A percentile compares a stretch with the other conserved stretches of the same genome.
Evolutionary conservation across 73 alveolate species (phyloP).

Genomic region (Paramecium biaurelia): DNA sequence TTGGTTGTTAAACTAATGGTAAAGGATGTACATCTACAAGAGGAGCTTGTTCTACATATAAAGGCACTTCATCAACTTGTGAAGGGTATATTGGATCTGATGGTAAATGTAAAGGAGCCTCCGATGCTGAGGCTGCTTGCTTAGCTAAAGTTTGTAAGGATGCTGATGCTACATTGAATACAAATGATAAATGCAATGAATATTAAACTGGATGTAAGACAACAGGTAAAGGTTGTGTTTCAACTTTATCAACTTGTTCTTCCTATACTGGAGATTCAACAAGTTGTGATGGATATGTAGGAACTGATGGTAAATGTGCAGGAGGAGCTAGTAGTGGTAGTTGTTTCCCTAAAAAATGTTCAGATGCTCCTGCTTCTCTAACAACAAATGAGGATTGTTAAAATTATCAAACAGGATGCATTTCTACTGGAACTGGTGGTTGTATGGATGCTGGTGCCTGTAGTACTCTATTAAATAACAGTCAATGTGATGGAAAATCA

Average conservation of each 20-base stretch:
- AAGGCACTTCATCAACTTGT: neutral
- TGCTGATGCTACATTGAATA: neutral
- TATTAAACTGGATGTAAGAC: neutral
- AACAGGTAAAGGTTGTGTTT: constrained; percentile 15
- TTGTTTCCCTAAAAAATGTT: constrained; percentile 11
- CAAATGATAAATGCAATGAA: neutral
- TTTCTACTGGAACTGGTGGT: neutral
- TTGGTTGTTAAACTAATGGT: neutral
- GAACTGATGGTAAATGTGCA: constrained; percentile 2
- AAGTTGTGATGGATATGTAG: constrained; percentile 18
- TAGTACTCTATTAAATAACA: neutral
- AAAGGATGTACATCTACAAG: neutral
- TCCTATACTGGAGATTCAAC: constrained; percentile 25
- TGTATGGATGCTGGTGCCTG: neutral
- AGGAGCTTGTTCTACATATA: neutral
- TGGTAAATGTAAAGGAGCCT: constrained; percentile 21
- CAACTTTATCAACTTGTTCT: neutral
- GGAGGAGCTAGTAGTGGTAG: neutral
- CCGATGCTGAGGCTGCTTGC: constrained; percentile 16
- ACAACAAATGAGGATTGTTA: constrained; percentile 24
- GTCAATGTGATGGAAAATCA: neutral
- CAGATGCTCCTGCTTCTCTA: constrained; percentile 23
- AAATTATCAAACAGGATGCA: neutral
- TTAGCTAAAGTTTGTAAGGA: neutral
- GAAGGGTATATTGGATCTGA: neutral